phyloP scores from a whole-genome alignment of 805 yeast genomes.

The Cyberlindnera maritima region DNA sequence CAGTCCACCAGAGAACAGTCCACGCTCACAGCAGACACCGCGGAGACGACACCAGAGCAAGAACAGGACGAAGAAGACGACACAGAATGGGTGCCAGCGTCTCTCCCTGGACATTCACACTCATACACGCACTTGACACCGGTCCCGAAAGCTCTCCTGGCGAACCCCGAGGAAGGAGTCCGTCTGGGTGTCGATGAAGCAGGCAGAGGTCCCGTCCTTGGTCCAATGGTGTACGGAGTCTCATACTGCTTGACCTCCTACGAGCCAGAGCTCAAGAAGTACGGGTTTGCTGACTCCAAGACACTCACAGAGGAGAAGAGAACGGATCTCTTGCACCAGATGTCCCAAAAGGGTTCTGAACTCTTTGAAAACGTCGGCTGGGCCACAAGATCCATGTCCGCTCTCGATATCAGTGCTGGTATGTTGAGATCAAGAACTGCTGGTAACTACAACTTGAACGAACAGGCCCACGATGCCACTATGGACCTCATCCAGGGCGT shows the following conservation, averaged over 20 bases:
- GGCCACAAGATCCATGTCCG: slow-evolving; percentile 81
- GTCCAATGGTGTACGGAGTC: slow-evolving; percentile 96
- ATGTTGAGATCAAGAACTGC: slow-evolving; percentile 69
- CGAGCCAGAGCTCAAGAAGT: slow-evolving; percentile 43
- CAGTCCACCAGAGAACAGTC: neutral
- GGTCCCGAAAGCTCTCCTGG: slow-evolving; percentile 41
- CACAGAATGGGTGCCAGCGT: slow-evolving; percentile 33
- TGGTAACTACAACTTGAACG: slow-evolving; percentile 67
- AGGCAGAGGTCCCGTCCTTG: slow-evolving; percentile 96
- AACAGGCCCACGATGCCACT: slow-evolving; percentile 95
- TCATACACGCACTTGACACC: slow-evolving; percentile 50
- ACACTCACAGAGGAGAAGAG: slow-evolving; percentile 74
- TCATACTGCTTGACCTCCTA: slow-evolving; percentile 67
- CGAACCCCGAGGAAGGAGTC: slow-evolving; percentile 38
- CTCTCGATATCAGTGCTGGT: slow-evolving; percentile 82
- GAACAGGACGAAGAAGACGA: neutral
- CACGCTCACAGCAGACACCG: neutral
- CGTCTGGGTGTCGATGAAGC: slow-evolving; percentile 95
- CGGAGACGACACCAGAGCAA: neutral
- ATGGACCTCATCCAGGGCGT: slow-evolving; percentile 71
- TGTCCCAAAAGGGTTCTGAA: slow-evolving; percentile 47
- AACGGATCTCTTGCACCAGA: slow-evolving; percentile 52
- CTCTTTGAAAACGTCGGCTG: slow-evolving; percentile 70
- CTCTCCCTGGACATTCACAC: slow-evolving; percentile 40
- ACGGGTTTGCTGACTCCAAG: slow-evolving; percentile 93